Conservation (phyloP, 2,329 filamentous ascomycete genomes). For the Bimuria novae-zelandiae region DNA sequence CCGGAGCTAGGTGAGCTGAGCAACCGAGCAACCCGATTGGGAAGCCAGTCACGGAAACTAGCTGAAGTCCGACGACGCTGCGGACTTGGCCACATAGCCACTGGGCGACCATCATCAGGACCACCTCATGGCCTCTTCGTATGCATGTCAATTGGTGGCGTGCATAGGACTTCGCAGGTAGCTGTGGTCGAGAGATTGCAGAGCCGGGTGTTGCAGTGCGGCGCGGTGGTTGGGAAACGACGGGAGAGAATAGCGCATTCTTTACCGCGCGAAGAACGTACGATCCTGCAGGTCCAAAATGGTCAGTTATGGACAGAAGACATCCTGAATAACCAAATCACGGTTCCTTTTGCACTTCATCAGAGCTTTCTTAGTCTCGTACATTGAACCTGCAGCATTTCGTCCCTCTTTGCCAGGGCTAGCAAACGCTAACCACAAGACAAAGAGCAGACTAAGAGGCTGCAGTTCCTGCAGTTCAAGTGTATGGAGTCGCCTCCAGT, state of each 20-base stretch:
- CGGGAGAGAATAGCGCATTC: not conserved
- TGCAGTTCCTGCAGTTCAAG: constrained; percentile 17
- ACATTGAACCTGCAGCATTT: constrained; percentile 5
- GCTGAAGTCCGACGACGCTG: constrained; percentile 4
- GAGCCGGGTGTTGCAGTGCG: constrained; percentile 4
- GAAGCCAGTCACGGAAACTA: not conserved
- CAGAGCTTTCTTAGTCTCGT: constrained; percentile 18
- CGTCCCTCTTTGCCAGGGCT: not conserved
- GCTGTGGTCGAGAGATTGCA: constrained; percentile 7
- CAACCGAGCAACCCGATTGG: not conserved
- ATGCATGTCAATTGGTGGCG: not conserved
- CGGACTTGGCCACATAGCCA: constrained; percentile 10
- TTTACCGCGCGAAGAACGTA: not conserved
- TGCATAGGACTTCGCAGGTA: not conserved
- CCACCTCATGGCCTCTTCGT: not conserved
- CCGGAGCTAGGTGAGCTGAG: not conserved
- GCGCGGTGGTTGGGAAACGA: not conserved
- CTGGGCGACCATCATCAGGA: not conserved
- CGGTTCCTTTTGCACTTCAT: not conserved
- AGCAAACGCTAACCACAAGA: constrained; percentile 7
- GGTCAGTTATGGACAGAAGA: not conserved
- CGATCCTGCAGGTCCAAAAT: not conserved
- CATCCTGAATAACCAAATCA: not conserved
- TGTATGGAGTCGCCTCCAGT: constrained; percentile 18
- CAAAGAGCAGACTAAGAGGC: not conserved